Base-by-base conservation (phyloP, 208 protist species). In the Trypanosoma brucei region DNA sequence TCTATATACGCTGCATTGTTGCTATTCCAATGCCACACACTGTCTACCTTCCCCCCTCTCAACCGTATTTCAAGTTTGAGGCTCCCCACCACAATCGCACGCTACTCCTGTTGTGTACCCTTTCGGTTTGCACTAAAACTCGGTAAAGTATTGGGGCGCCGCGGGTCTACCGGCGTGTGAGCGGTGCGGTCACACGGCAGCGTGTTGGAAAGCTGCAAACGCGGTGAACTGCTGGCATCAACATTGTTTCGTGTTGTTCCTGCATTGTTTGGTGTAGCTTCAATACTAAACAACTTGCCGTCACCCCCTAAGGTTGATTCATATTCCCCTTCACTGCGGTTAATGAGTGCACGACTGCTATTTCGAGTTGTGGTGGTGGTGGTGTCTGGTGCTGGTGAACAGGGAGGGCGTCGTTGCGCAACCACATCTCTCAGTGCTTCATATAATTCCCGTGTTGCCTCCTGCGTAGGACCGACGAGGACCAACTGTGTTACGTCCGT, bases 401-500 rank as follows among this genome's bases (percentile, higher is more conserved):
- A 11, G 42, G 42, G n/a, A 33, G 9, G 22, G 6, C n/a, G n/a
- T 31, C 50, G 11, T 6, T 6, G 34, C 1, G 13, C n/a, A n/a
- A 39, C 35, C 14, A 65, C 33, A 31, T 38, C 3, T 14, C 45
- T 1, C 22, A 72, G 53, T 34, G 66, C 59, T 38, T 59, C 36
- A 44, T 65, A 65, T 13, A 72, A 30, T 31, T 72, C 66, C 9
- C 53, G 58, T 9, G 66, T 72, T 9, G 58, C 52, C 31, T 56
- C 45, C 3, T 59, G 40, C 22, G 33, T 61, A 31, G 31, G 51
- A 0, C 57, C 59, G 8, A 9, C n/a, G 3, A 72, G 35, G 14
- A 30, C 39, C n/a, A 72, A 48, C 45, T 65, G 66, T 30, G 66
- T 72, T 30, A 72, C 36, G 55, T 72, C 66, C 37, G 59, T 61